phyloP scores from a whole-genome alignment of 768 basidiomycete species.

The Pulveroboletus ravenelii region DNA sequence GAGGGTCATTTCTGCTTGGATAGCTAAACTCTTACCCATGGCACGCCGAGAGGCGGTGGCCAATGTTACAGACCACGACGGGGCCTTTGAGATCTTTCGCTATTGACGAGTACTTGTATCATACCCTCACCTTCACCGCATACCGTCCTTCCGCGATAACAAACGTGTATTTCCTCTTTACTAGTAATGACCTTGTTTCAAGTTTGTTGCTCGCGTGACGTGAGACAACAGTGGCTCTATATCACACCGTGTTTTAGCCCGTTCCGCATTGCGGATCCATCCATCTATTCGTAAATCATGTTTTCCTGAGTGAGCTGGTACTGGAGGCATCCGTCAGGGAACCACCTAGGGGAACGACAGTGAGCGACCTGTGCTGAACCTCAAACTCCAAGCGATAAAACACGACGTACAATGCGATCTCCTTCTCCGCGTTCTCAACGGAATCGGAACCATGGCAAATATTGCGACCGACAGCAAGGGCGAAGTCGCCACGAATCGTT shows the following conservation, averaged over 20 bases:
- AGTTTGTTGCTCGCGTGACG: neutral
- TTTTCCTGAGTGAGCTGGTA: slow-evolving; percentile 59
- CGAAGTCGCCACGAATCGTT: slow-evolving; percentile 94
- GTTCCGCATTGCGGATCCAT: slow-evolving; percentile 6
- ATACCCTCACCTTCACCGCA: slow-evolving; percentile 26
- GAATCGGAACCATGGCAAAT: slow-evolving; percentile 90
- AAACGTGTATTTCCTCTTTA: slow-evolving; percentile 6
- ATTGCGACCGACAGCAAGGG: slow-evolving; percentile 92
- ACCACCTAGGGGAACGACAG: slow-evolving; percentile 57
- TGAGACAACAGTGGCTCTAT: slow-evolving; percentile 4
- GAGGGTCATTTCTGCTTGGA: slow-evolving; percentile 9
- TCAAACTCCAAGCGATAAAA: neutral
- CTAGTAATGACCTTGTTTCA: neutral
- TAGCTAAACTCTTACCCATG: slow-evolving; percentile 14
- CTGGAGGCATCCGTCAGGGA: slow-evolving; percentile 80
- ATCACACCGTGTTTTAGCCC: slow-evolving; percentile 13
- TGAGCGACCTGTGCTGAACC: neutral
- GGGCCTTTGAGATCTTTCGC: slow-evolving; percentile 1
- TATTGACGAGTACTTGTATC: slow-evolving; percentile 11
- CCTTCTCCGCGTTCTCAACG: slow-evolving; percentile 87
- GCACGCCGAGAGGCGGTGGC: slow-evolving; percentile 25
- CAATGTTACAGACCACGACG: slow-evolving; percentile 1
- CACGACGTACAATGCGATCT: slow-evolving; percentile 77
- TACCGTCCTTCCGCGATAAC: slow-evolving; percentile 12
- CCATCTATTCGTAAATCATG: slow-evolving; percentile 75